phyloP scores from a whole-genome alignment of 2,329 filamentous ascomycete species.

The Fusarium anthophilum region DNA sequence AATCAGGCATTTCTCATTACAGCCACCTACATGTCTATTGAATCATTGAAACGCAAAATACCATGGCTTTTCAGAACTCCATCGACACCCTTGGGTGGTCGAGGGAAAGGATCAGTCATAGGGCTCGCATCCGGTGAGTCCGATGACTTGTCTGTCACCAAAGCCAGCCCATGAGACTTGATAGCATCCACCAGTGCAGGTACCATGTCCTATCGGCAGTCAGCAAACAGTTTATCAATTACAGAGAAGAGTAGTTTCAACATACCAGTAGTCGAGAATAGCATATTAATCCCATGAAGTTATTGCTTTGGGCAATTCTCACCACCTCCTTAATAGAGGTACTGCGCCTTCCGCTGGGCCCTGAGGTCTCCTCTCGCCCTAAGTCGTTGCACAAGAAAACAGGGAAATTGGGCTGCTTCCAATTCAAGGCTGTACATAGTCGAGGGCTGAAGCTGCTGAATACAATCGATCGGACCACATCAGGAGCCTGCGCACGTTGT shows the following conservation, averaged over 20 bases:
- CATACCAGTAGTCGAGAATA: slow-evolving; percentile 85
- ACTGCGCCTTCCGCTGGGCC: slow-evolving; percentile 72
- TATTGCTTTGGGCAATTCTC: slow-evolving; percentile 91
- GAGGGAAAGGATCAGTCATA: slow-evolving; percentile 61
- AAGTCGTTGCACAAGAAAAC: slow-evolving; percentile 96
- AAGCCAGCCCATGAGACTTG: slow-evolving; percentile 90
- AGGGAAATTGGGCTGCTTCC: slow-evolving; percentile 99
- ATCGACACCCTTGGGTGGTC: slow-evolving; percentile 83
- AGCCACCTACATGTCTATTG: slow-evolving; percentile 71
- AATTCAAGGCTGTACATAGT: slow-evolving; percentile 94
- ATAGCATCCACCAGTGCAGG: slow-evolving; percentile 92
- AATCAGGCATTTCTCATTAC: slow-evolving; percentile 37
- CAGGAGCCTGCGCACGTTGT: slow-evolving; percentile 69
- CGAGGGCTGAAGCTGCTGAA: slow-evolving; percentile 93
- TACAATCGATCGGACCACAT: slow-evolving; percentile 84
- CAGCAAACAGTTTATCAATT: background rate
- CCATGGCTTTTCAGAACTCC: slow-evolving; percentile 87
- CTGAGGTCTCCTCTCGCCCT: slow-evolving; percentile 65
- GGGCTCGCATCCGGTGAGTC: slow-evolving; percentile 56
- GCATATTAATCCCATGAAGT: slow-evolving; percentile 97
- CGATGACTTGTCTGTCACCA: slow-evolving; percentile 87
- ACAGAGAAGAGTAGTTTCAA: slow-evolving; percentile 25
- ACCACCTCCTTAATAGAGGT: slow-evolving; percentile 96
- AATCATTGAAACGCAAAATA: slow-evolving; percentile 91
- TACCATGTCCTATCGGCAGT: slow-evolving; percentile 77